Evolutionary conservation across 2,329 filamentous ascomycete species (phyloP).

Genomic region (Diatrype stigma): DNA sequence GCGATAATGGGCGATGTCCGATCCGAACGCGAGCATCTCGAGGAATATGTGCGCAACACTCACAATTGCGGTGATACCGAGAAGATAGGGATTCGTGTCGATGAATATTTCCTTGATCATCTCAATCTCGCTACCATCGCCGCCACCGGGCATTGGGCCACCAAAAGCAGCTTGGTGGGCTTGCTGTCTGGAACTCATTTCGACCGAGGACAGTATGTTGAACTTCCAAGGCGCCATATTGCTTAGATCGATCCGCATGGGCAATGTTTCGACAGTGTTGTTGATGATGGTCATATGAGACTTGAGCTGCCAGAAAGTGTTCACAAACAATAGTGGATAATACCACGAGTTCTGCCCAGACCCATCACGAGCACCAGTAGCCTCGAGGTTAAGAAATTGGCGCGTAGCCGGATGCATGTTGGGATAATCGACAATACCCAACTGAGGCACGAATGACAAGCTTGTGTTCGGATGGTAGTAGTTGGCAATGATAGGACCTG

Average conservation of each 20-base stretch:
- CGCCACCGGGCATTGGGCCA: conserved; percentile 65
- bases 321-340: conserved; percentile 80
- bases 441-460: conserved; percentile 78
- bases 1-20: conserved; percentile 94
- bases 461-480: conserved; percentile 97
- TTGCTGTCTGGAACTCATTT: conserved; percentile 81
- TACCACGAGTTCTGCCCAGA: conserved; percentile 92
- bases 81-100: conserved; percentile 88
- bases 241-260: conserved; percentile 77
- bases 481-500: conserved; percentile 69
- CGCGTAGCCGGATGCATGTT: conserved; percentile 68
- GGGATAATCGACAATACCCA: conserved; percentile 64
- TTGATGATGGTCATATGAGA: conserved; percentile 90
- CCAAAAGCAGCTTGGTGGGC: conserved; percentile 74
- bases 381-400: conserved; percentile 75
- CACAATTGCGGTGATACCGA: conserved; percentile 79
- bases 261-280: conserved; percentile 76
- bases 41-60: conserved; percentile 90
- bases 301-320: conserved; percentile 95
- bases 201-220: conserved; percentile 75
- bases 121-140: conserved; percentile 91
- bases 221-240: conserved; percentile 90
- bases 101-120: conserved; percentile 95
- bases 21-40: conserved; percentile 94
- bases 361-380: conserved; percentile 74